Conservation (phyloP, 2,329 filamentous ascomycete species). For the Penicillium brasilianum region DNA sequence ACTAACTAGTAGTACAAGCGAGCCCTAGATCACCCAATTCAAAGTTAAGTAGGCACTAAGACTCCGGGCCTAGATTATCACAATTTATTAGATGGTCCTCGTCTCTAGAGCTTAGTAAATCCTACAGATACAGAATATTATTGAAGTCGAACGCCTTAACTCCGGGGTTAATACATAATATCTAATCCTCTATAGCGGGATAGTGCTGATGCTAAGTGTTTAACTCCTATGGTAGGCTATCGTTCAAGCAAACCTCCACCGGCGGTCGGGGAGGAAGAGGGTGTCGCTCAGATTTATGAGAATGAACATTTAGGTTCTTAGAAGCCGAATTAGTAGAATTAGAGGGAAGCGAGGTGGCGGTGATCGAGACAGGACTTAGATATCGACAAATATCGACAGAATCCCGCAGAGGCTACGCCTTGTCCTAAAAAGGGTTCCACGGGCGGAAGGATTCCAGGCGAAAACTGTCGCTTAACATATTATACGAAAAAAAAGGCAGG, state of each 20-base stretch:
- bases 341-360: constrained; percentile 10
- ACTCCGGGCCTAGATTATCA: constrained; percentile 1
- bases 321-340: constrained; percentile 8
- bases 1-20: constrained; percentile 11
- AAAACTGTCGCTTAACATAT: constrained; percentile 18
- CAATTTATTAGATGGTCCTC: constrained; percentile 7
- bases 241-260: constrained; percentile 19
- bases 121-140: constrained; percentile 7
- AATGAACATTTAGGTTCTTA: constrained; percentile 1
- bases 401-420: constrained; percentile 9
- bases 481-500: neutral
- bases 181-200: constrained; percentile 5
- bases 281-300: constrained; percentile 11
- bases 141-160: constrained; percentile 10
- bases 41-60: constrained; percentile 10
- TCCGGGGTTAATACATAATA: constrained; percentile 3
- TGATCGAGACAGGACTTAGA: constrained; percentile 21
- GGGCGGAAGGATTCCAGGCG: constrained; percentile 23
- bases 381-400: constrained; percentile 16
- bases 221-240: constrained; percentile 4
- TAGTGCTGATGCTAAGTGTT: constrained; percentile 2
- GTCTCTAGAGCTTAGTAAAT: constrained; percentile 8
- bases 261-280: constrained; percentile 20
- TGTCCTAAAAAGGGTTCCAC: constrained; percentile 19
- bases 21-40: constrained; percentile 5